Evolutionary conservation across 805 yeast species (phyloP).

Genomic region (Pichia nanzhaoensis): DNA sequence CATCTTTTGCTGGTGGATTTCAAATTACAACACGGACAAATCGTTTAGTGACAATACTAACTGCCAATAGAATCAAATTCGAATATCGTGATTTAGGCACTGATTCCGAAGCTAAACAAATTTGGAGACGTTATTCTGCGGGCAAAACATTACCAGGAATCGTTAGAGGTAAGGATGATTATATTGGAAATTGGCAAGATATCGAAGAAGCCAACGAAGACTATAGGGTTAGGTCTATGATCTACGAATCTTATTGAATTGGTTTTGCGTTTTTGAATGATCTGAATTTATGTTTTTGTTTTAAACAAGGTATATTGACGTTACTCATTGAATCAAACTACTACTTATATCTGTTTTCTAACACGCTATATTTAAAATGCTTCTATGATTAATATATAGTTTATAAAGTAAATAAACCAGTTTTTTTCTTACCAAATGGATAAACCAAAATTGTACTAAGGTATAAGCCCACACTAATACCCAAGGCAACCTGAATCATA

Average conservation of each 20-base stretch:
- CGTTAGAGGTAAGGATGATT: conserved; percentile 74
- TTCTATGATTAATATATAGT: too few species aligned
- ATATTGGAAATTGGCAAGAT: conserved; percentile 80
- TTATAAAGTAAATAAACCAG: conserved; percentile 77
- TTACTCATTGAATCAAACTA: too few species aligned
- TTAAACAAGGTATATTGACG: too few species aligned
- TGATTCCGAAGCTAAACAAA: conserved; percentile 74
- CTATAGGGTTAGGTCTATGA: conserved; percentile 53
- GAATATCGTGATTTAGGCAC: conserved; percentile 77
- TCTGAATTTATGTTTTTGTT: not conserved
- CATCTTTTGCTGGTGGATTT: conserved; percentile 85
- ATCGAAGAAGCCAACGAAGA: conserved; percentile 84
- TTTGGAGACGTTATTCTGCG: conserved; percentile 70
- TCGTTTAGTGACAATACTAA: conserved; percentile 63
- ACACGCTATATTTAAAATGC: not conserved
- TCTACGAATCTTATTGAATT: conserved; percentile 52
- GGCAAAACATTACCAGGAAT: conserved; percentile 81
- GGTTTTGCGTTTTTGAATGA: not conserved
- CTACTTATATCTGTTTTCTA: not conserved
- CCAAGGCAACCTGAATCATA: conserved; percentile 90
- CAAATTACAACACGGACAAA: conserved; percentile 74
- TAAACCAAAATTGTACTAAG: conserved; percentile 86
- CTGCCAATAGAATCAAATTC: conserved; percentile 65
- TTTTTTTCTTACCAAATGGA: conserved; percentile 85
- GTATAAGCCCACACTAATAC: conserved; percentile 89